Conservation (phyloP, 345 rosid genomes). For the Boechera retrofracta region DNA sequence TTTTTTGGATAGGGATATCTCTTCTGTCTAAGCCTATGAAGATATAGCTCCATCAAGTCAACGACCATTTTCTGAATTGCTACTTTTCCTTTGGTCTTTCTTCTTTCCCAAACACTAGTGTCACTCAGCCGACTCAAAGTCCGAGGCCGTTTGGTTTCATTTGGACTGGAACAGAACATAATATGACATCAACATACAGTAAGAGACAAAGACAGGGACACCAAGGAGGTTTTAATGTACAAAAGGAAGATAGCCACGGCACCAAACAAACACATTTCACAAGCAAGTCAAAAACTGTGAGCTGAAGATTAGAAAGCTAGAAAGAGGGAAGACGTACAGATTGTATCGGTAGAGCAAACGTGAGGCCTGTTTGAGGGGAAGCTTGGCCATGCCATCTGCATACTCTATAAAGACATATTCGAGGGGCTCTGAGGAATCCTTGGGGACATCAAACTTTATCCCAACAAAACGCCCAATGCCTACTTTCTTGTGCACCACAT, state of each 20-base stretch:
- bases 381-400: slow-evolving; percentile 98
- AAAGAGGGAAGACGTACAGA: slow-evolving; percentile 58
- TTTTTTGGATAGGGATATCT: slow-evolving; percentile 79
- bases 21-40: slow-evolving; percentile 86
- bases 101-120: slow-evolving; percentile 81
- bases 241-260: background rate
- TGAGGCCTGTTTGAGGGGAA: slow-evolving; percentile 88
- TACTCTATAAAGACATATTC: slow-evolving; percentile 90
- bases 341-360: slow-evolving; percentile 88
- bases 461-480: slow-evolving; percentile 91
- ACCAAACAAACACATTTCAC: background rate
- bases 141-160: slow-evolving; percentile 77
- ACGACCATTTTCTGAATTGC: slow-evolving; percentile 98
- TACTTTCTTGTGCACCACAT: slow-evolving; percentile 84
- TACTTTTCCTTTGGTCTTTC: slow-evolving; percentile 93
- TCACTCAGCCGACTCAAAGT: slow-evolving; percentile 87
- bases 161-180: slow-evolving; percentile 62
- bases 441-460: slow-evolving; percentile 75
- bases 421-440: slow-evolving; percentile 61
- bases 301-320: background rate
- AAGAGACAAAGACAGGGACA: slow-evolving; percentile 1
- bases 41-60: slow-evolving; percentile 94
- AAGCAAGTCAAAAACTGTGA: slow-evolving; percentile 14
- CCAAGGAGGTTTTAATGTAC: background rate
- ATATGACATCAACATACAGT: slow-evolving; percentile 18